A percentile compares a stretch with the other conserved stretches of the same genome.
phyloP scores from a whole-genome alignment of 208 protist genomes.

The Leishmania turanica region DNA sequence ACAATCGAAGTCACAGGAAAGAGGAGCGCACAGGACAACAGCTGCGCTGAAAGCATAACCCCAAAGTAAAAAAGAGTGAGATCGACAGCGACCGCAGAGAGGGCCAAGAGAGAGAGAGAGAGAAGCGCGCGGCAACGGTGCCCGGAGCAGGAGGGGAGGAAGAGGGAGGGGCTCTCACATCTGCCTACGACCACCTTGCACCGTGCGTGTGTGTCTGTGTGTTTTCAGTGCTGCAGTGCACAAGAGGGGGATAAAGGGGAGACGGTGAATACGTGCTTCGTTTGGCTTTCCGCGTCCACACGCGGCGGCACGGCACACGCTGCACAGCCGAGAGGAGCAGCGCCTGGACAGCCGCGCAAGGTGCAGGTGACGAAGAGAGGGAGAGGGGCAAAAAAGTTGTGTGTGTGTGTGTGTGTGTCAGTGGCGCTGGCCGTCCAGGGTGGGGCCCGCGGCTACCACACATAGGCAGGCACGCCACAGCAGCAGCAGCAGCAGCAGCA shows the following conservation, averaged over 20 bases:
- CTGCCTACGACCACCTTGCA: background rate
- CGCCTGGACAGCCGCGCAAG: background rate
- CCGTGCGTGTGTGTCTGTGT: background rate
- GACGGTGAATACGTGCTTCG: background rate
- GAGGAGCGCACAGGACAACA: background rate
- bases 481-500: background rate
- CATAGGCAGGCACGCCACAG: background rate
- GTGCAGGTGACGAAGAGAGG: background rate
- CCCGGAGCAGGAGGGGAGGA: too few relatives aligned
- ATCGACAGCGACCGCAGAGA: background rate
- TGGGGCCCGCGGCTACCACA: background rate
- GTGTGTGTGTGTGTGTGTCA: background rate
- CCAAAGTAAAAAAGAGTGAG: background rate
- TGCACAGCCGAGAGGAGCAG: background rate
- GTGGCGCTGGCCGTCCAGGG: background rate
- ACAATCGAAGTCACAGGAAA: background rate
- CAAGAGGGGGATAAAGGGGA: background rate
- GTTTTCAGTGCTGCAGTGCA: background rate
- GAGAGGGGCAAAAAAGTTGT: background rate
- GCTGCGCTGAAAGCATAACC: background rate
- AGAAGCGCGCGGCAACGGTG: background rate
- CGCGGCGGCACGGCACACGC: background rate
- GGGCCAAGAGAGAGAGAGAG: background rate
- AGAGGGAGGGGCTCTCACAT: background rate
- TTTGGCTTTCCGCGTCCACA: background rate